Evolutionary conservation across 768 basidiomycete species (phyloP).

Genomic region (Tricholoma terreum): DNA sequence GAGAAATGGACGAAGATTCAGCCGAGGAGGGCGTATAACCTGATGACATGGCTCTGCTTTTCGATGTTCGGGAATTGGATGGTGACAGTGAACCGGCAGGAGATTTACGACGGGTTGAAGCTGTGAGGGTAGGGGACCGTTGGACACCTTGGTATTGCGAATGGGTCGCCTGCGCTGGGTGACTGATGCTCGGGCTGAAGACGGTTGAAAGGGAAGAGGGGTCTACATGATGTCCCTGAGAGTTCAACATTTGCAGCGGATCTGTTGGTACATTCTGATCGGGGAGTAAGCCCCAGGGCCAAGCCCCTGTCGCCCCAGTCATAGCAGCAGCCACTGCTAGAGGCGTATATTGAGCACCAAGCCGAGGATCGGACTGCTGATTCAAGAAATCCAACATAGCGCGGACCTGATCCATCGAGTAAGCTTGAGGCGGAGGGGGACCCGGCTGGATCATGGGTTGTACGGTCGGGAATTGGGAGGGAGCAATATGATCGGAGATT

Average conservation of each 20-base stretch:
- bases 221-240: background rate
- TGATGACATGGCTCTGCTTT: slow-evolving; percentile 9
- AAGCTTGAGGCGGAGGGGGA: background rate
- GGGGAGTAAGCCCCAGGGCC: slow-evolving; percentile 1
- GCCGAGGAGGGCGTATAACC: slow-evolving; percentile 1
- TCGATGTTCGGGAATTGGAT: slow-evolving; percentile 5
- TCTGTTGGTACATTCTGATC: background rate
- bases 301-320: background rate
- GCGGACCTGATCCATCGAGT: background rate
- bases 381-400: slow-evolving; percentile 1
- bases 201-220: background rate
- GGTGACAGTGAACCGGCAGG: slow-evolving; percentile 8
- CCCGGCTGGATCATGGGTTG: background rate
- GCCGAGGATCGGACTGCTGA: background rate
- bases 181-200: background rate
- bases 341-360: slow-evolving; percentile 1
- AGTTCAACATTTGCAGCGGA: slow-evolving; percentile 1
- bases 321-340: background rate
- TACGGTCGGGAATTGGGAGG: background rate
- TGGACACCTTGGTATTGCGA: background rate
- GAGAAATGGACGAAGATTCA: slow-evolving; percentile 4
- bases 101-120: slow-evolving; percentile 15
- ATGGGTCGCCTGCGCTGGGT: background rate
- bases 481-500: background rate
- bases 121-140: slow-evolving; percentile 13